Percentiles rank a stretch among this genome's conserved stretches.
phyloP scores from a whole-genome alignment of 208 protist genomes.

The Herpetomonas samuelpessoai region DNA sequence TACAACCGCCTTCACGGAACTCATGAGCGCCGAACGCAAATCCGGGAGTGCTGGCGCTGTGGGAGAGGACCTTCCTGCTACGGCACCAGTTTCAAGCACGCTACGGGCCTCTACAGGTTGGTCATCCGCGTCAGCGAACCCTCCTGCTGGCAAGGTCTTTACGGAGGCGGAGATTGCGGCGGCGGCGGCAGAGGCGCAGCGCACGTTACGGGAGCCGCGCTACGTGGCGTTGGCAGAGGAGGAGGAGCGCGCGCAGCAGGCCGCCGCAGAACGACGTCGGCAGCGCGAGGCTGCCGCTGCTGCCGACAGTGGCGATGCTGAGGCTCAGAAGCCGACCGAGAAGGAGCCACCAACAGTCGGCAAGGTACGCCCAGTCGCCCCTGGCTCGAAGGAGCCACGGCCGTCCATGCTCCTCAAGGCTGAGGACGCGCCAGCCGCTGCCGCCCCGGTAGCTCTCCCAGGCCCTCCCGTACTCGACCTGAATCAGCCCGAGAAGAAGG shows the following conservation, averaged over 20 bases:
- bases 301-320: neutral
- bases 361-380: neutral
- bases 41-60: too few relatives aligned
- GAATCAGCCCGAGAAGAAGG: neutral
- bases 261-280: conserved; percentile 4
- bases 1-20: too few relatives aligned
- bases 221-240: conserved; percentile 18
- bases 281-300: neutral
- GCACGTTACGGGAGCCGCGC: conserved; percentile 24
- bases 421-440: neutral
- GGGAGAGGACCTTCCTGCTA: too few relatives aligned
- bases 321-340: neutral
- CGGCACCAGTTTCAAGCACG: too few relatives aligned
- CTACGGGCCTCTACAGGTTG: too few relatives aligned
- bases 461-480: neutral
- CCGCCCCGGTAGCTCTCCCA: neutral
- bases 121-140: neutral
- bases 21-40: too few relatives aligned
- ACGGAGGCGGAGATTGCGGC: conserved; percentile 16
- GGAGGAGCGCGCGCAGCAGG: conserved; percentile 12
- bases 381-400: too few relatives aligned
- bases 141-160: conserved; percentile 1
- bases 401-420: neutral
- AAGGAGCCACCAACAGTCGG: neutral
- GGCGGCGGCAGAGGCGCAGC: conserved; percentile 21